Percentiles rank a stretch among this genome's conserved stretches.
Evolutionary conservation across 352 stramenopile genomes (phyloP).

Genomic region (Peronosclerospora sorghi): DNA sequence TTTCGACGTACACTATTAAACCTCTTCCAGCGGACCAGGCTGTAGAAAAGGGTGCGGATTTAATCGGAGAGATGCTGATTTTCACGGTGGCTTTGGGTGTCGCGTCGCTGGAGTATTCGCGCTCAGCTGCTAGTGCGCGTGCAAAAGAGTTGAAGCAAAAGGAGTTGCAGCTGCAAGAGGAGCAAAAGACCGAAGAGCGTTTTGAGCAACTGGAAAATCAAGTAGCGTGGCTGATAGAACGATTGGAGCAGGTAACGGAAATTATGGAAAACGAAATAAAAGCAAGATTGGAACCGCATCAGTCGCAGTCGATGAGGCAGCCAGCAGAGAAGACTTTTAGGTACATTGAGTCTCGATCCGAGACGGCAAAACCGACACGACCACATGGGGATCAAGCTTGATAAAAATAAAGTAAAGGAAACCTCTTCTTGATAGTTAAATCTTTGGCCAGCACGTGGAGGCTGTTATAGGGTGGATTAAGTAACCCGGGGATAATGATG

Average conservation of each 20-base stretch:
- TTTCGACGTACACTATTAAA: constrained; percentile 74
- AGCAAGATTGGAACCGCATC: too few relatives aligned
- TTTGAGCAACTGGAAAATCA: constrained; percentile 39
- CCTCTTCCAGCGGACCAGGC: constrained; percentile 55
- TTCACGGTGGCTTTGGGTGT: constrained; percentile 64
- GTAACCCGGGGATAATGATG: too few relatives aligned
- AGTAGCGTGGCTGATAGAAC: constrained; percentile 37
- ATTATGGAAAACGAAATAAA: too few relatives aligned
- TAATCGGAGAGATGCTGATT: constrained; percentile 70
- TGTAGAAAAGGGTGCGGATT: constrained; percentile 63
- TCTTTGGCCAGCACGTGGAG: too few relatives aligned
- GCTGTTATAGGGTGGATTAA: too few relatives aligned
- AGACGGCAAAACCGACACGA: too few relatives aligned
- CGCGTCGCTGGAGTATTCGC: constrained; percentile 68
- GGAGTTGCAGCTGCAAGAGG: constrained; percentile 31
- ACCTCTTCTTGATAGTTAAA: too few relatives aligned
- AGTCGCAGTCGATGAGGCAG: too few relatives aligned
- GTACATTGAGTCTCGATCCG: too few relatives aligned
- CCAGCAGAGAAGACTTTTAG: too few relatives aligned
- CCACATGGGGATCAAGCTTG: too few relatives aligned
- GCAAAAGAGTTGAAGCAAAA: constrained; percentile 50
- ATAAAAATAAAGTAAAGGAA: too few relatives aligned
- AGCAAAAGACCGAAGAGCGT: constrained; percentile 35
- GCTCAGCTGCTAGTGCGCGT: constrained; percentile 36
- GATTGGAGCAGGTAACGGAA: constrained; percentile 10